Evolutionary conservation across 2,329 filamentous ascomycete species (phyloP), one percentile per base, ranked within the genome.

Genomic region (Alternaria triticimaculans): DNA sequence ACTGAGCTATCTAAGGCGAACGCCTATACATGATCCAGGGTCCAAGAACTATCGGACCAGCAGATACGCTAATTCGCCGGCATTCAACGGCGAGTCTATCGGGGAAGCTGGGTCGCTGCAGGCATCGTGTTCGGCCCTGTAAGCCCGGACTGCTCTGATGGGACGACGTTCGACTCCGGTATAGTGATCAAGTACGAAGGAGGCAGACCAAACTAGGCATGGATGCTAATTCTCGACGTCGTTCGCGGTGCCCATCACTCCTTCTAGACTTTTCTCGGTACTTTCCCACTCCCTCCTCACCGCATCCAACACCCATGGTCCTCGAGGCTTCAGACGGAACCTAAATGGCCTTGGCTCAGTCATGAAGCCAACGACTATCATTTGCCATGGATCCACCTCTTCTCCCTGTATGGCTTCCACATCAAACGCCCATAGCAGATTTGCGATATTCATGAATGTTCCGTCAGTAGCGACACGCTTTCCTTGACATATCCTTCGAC

Each of bases 61-160:
- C 51, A 69, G 80, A 45, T 71, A 28, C 80, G 1, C 68, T 74
- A 0, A 61, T 81, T 2, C 73, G 72, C 5, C 25, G 9, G 73
- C 72, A 0, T 74, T 77, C 58, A 76, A 41, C n/a, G 75, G 51
- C 60, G 82, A 8, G 67, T 69, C 0, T 71, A 79, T n/a, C 64
- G 77, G 64, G 65, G 60, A 11, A 68, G 69, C 8, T 56, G 56
- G 3, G 68, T 67, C 2, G 66, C 77, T 21, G 41, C 67, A 3
- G 43, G 45, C 3, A 66, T 78, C n/a, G 63, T 70, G 6, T 53
- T 72, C 21, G 73, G 73, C 3, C 62, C 63, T 12, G 77, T 78
- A 51, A 67, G 50, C 53, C 4, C 45, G 61, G 21, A 71, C 76
- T 30, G 46, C 1, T 58, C 69, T 5, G 74, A 78, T 63, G 70